Evolutionary conservation across 2,329 filamentous ascomycete genomes (phyloP), one percentile per base, ranked within the genome.

Genomic region (Hypocrella siamensis): DNA sequence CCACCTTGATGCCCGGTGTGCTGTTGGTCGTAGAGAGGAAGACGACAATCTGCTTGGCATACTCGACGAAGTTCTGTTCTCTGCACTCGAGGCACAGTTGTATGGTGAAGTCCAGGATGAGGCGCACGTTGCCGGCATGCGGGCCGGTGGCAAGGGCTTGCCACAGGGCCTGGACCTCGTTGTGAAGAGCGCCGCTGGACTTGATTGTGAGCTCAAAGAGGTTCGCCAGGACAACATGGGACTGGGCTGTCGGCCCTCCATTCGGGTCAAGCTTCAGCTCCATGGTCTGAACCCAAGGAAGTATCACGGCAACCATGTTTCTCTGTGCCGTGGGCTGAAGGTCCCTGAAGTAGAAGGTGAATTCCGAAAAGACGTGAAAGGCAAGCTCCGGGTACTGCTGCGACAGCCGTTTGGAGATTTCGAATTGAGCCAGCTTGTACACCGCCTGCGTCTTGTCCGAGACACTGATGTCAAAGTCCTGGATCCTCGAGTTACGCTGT

Each of bases 391-490:
- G 72, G 49, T 98, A 83, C 40, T 92, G 82, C 46, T 82, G 83
- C 2, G 86, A 81, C 25, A 98, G 67, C 15, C 86, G 70, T 46
- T 88, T 85, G 0, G 90, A 96, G 16, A 93, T 92, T 49, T 96
- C 88, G 42, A 94, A 96, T 48, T 98, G 90, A 0, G 92, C 90
- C 28, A 92, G 65, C 57, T 98, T 98, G 57, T 96, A 98, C 3
- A 98, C 88, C 0, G 88, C 86, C 42, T 93, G 93, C 0, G 92
- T 98, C 57, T 94, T 96, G 57, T 98, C 92, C 0, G 88, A 92
- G 35, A 98, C 90, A 51, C 86, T 94, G 45, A 98, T 96, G 46
- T 98, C 90, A 36, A 94, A 92, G 51, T 98, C 90, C 49, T 93
- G 84, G 6, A 98, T 75, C 48, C 92, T 92, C 2, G 88, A 93